Conservation (phyloP, 176 grass and related monocot genomes). For the Secale cereale region DNA sequence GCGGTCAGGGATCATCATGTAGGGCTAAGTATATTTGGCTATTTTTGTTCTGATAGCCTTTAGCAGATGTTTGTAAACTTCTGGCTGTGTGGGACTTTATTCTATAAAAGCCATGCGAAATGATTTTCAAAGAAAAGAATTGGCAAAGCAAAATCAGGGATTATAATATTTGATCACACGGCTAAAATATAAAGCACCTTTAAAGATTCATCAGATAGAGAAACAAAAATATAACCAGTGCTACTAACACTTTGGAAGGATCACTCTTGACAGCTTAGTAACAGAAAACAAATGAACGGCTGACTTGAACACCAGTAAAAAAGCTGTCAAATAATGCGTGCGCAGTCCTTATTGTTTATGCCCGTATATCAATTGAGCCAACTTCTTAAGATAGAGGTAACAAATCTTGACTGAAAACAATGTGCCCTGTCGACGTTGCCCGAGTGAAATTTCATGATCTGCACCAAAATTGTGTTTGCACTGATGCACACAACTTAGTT, state of each 20-base stretch:
- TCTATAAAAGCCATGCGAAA: too few relatives aligned
- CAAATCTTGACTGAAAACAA: not conserved
- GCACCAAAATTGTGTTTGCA: not conserved
- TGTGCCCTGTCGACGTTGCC: not conserved
- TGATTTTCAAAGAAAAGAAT: too few relatives aligned
- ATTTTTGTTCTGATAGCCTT: too few relatives aligned
- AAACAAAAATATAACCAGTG: not conserved
- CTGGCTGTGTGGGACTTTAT: too few relatives aligned
- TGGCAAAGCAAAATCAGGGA: too few relatives aligned
- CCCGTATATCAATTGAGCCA: not conserved
- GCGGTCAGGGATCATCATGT: too few relatives aligned
- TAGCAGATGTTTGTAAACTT: too few relatives aligned
- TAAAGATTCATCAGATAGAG: not conserved
- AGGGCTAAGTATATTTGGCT: too few relatives aligned
- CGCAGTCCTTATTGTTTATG: not conserved
- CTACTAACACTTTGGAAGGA: slow-evolving; percentile 11
- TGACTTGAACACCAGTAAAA: not conserved
- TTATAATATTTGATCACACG: too few relatives aligned
- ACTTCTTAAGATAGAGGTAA: not conserved
- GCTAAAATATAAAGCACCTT: not conserved
- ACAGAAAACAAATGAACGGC: not conserved
- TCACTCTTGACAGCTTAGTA: not conserved
- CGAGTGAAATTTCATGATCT: not conserved
- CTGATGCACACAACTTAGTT: not conserved
- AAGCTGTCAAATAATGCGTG: slow-evolving; percentile 13